These are phyloP conservation scores for Boletus subparvulus DNA, from an alignment of 768 basidiomycete genomes.

Conservation along the genomic window DNA sequence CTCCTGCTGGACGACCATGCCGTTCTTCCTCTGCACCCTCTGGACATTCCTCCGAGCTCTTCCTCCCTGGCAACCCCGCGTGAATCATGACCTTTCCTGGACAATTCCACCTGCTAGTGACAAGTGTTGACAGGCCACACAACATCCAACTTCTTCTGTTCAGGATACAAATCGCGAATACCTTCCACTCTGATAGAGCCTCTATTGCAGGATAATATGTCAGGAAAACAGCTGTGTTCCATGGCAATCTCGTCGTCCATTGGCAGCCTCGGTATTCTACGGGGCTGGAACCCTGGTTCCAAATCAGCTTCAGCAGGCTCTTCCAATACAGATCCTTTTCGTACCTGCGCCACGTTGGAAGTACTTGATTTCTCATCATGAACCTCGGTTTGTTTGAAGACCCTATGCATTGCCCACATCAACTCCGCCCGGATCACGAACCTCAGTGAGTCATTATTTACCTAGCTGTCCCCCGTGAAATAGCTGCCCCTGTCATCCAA, in stretches of 20 bases:
- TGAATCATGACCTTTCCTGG: no score
- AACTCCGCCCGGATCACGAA: background rate
- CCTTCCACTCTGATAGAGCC: background rate
- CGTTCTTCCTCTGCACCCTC: no score
- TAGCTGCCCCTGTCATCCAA: background rate
- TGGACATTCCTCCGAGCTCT: no score
- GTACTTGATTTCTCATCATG: background rate
- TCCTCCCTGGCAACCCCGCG: no score
- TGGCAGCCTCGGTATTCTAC: background rate
- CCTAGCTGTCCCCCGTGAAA: background rate
- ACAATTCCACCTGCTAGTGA: no score
- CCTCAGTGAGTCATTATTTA: background rate
- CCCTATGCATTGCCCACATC: background rate
- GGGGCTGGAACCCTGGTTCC: background rate
- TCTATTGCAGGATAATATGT: background rate
- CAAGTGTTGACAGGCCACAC: no score
- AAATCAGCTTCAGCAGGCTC: background rate
- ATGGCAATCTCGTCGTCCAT: background rate
- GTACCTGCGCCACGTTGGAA: background rate
- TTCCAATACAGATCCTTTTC: background rate
- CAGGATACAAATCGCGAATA: no score
- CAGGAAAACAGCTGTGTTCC: background rate
- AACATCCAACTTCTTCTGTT: background rate
- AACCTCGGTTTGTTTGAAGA: background rate
- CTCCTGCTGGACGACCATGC: no score